A percentile compares a stretch with the other conserved stretches of the same genome.
phyloP scores from a whole-genome alignment of 108 stramenopile genomes.

The Licmophora abbreviata region DNA sequence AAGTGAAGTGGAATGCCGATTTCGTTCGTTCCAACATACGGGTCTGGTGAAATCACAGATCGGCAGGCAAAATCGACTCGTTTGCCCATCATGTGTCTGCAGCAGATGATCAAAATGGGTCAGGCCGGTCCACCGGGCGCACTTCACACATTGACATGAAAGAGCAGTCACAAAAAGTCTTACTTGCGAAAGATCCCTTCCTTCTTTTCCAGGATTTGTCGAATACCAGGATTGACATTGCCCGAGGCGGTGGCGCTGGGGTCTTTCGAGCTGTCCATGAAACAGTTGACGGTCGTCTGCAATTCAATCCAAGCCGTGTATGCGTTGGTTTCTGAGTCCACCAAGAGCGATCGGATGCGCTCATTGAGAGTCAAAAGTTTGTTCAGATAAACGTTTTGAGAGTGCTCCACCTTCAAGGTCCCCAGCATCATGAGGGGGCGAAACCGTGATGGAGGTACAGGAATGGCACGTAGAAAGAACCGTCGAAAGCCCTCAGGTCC shows the following conservation, averaged over 20 bases:
- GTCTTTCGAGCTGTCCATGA: conserved; percentile 93
- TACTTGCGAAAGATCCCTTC: conserved; percentile 95
- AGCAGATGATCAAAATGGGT: too few relatives aligned
- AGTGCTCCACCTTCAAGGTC: conserved; percentile 88
- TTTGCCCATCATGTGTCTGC: conserved; percentile 99
- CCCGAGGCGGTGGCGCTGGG: conserved; percentile 41
- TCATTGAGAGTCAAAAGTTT: conserved; percentile 79
- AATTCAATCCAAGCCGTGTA: conserved; percentile 88
- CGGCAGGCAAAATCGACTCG: conserved; percentile 98
- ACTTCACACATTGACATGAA: background rate
- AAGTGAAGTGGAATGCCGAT: conserved; percentile 97
- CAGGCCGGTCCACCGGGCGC: background rate
- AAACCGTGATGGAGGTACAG: conserved; percentile 93
- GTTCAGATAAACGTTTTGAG: conserved; percentile 85
- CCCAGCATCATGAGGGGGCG: conserved; percentile 92
- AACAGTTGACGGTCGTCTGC: conserved; percentile 92
- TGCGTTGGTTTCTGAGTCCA: conserved; percentile 31
- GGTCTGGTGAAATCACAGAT: conserved; percentile 96
- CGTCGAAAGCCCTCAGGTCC: conserved; percentile 50
- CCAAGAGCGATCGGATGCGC: conserved; percentile 42
- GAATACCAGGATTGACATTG: conserved; percentile 63
- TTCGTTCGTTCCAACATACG: conserved; percentile 96
- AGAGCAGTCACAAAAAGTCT: conserved; percentile 1
- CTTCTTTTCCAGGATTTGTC: conserved; percentile 96
- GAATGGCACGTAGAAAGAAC: conserved; percentile 85